phyloP scores from a whole-genome alignment of 805 yeast genomes.

The Candida arabinofermentans region DNA sequence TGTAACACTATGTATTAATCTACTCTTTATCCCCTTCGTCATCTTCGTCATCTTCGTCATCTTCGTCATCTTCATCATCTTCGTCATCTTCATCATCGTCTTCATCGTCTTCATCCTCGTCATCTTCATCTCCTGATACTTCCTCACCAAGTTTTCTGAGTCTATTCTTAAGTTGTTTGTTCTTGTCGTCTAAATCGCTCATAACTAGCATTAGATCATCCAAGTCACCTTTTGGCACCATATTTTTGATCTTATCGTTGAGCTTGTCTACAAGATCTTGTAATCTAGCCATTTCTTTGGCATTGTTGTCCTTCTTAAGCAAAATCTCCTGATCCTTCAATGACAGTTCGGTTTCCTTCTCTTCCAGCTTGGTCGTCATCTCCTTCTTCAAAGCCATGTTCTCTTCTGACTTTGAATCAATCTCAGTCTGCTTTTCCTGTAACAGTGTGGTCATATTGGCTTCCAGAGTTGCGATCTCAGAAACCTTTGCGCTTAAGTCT shows the following conservation, averaged over 20 bases:
- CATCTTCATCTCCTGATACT: conserved; percentile 69
- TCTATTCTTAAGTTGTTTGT: conserved; percentile 49
- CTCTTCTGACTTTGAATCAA: not conserved
- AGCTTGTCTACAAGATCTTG: conserved; percentile 3
- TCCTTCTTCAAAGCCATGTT: too few relatives aligned
- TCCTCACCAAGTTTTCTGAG: conserved; percentile 53
- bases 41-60: conserved; percentile 16
- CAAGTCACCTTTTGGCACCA: conserved; percentile 49
- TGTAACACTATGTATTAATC: too few relatives aligned
- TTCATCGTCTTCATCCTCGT: conserved; percentile 59
- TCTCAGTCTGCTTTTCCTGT: not conserved
- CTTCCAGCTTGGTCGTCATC: conserved; percentile 1
- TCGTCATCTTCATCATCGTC: conserved; percentile 40
- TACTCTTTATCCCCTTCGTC: not conserved
- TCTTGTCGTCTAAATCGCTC: conserved; percentile 71
- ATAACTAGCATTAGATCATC: conserved; percentile 77
- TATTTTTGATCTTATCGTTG: conserved; percentile 9
- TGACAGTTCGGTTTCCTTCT: not conserved
- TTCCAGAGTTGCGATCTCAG: not conserved
- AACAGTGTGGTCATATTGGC: not conserved
- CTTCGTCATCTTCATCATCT: conserved; percentile 35
- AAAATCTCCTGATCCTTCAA: conserved; percentile 5
- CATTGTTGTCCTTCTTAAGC: conserved; percentile 1
- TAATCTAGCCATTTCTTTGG: conserved; percentile 2
- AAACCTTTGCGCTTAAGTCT: not conserved